These are phyloP conservation scores for Penium margaritaceum DNA, from an alignment of 139 green algal species.

Conservation along the genomic window DNA sequence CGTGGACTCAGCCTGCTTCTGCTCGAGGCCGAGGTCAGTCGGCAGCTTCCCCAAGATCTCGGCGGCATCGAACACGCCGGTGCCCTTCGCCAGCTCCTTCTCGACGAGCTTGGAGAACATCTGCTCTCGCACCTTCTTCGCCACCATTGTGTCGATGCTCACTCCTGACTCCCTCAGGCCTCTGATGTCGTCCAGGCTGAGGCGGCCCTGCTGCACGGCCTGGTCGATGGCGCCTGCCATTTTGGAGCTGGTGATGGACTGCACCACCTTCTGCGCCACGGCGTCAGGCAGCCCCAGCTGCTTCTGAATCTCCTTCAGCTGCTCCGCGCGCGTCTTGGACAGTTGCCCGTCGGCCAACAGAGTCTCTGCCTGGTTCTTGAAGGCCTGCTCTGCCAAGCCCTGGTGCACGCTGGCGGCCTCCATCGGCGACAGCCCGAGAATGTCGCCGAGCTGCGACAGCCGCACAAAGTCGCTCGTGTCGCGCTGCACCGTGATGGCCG, in stretches of 20 bases:
- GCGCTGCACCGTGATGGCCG: constrained; percentile 59
- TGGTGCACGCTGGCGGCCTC: constrained; percentile 61
- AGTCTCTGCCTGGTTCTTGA: constrained; percentile 30
- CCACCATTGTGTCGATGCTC: constrained; percentile 56
- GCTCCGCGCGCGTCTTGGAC: constrained; percentile 61
- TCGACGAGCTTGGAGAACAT: constrained; percentile 74
- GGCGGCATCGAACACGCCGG: constrained; percentile 62
- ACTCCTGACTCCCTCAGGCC: constrained; percentile 52
- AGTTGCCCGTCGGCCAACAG: constrained; percentile 64
- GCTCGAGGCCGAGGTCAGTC: constrained; percentile 56
- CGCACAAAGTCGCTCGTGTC: constrained; percentile 74
- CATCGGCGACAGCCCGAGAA: constrained; percentile 68
- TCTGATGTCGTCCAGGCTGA: constrained; percentile 49
- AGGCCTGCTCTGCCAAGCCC: constrained; percentile 80
- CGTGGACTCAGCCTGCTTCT: constrained; percentile 46
- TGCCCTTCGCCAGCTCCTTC: constrained; percentile 55
- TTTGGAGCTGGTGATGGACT: constrained; percentile 54
- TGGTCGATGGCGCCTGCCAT: constrained; percentile 40
- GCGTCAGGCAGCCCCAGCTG: constrained; percentile 79
- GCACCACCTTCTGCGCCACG: constrained; percentile 73
- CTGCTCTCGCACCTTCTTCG: constrained; percentile 57
- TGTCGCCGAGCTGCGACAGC: constrained; percentile 72
- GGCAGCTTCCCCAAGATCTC: constrained; percentile 69
- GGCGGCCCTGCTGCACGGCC: constrained; percentile 55
- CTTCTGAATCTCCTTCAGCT: constrained; percentile 70